Conservation (phyloP, 768 basidiomycete species). For the Calocybe cyanea region DNA sequence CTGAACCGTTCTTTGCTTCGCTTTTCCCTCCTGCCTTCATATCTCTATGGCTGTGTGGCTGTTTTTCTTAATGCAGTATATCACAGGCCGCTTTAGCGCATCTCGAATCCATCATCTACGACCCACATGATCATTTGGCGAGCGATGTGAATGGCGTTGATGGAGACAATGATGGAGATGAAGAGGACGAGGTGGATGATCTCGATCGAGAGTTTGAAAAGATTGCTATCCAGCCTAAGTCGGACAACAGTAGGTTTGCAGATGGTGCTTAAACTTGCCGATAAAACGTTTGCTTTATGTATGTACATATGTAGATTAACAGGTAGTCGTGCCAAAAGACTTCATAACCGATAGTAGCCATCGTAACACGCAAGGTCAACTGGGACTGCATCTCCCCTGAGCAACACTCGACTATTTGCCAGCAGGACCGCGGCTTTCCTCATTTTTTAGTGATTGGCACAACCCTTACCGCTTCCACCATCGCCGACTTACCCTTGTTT, state of each 20-base stretch:
- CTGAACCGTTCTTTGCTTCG: slow-evolving; percentile 25
- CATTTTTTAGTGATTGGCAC: slow-evolving; percentile 2
- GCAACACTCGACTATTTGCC: too few relatives aligned
- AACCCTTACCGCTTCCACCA: slow-evolving; percentile 18
- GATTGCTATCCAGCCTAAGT: too few relatives aligned
- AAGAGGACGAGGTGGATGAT: neutral
- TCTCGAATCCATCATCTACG: slow-evolving; percentile 76
- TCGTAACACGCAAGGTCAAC: too few relatives aligned
- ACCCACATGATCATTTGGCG: slow-evolving; percentile 36
- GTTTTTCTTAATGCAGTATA: neutral
- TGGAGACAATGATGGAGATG: slow-evolving; percentile 2
- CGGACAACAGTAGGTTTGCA: too few relatives aligned
- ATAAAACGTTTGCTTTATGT: too few relatives aligned
- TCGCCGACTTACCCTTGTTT: slow-evolving; percentile 16
- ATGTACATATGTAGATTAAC: too few relatives aligned
- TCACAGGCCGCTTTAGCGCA: slow-evolving; percentile 75
- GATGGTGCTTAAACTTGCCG: too few relatives aligned
- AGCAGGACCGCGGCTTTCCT: too few relatives aligned
- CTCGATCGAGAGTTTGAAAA: too few relatives aligned
- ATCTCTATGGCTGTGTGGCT: neutral
- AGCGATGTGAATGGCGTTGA: slow-evolving; percentile 2
- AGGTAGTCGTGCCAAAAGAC: too few relatives aligned
- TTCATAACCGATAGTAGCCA: too few relatives aligned
- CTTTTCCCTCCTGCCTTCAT: slow-evolving; percentile 6
- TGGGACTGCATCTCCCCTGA: too few relatives aligned